Evolutionary conservation across 805 yeast species (phyloP), one percentile per base, ranked within the genome.

Genomic region (Danielia reshetovae): DNA sequence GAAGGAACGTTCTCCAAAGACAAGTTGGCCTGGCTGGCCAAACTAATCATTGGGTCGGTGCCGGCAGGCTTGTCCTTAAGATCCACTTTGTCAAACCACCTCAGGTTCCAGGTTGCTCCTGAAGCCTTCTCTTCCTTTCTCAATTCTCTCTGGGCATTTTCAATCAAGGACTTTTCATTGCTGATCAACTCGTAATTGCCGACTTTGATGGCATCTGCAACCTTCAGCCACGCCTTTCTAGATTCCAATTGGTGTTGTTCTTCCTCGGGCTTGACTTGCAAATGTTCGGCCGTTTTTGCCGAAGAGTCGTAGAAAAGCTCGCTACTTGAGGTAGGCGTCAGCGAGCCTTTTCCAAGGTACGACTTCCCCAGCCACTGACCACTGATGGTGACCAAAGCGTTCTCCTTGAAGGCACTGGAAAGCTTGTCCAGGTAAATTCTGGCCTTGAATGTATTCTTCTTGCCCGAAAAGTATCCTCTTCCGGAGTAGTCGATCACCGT

Each of bases 341-440:
- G 54, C 6, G 68, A 50, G 39, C 87, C 89, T 55, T 75, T 72
- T 43, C 63, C 66, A 45, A 85, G 79, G 49, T 67, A 72, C 12
- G 90, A 82, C 45, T 67, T 65, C 21, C 82, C 90, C 11, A 93
- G 80, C 98, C 97, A 93, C 67, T 88, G 97, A 30, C 98, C 98
- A 30, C 69, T 52, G 40, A 93, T 80, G 11, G 95, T 84, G 62
- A 75, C 85, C 36, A 87, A 62, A 1, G 94, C 85, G 40, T 78
- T 76, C 22, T 73, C 76, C 45, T 74, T 75, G 36, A 66, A 54
- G 9, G 70, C 61, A 22, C 73, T 67, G n/a, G 73, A 65, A 18
- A 63, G 60, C 33, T 59, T 51, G 53, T 74, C 75, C 49, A 72
- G 74, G 57, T 57, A 84, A 40, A 93, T 71, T 54, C 90, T 75